Percentiles rank a stretch among this genome's conserved stretches.
These are phyloP conservation scores for Teratosphaeriaceae sp. DNA, from an alignment of 2,329 filamentous ascomycete species.

Conservation along the genomic window DNA sequence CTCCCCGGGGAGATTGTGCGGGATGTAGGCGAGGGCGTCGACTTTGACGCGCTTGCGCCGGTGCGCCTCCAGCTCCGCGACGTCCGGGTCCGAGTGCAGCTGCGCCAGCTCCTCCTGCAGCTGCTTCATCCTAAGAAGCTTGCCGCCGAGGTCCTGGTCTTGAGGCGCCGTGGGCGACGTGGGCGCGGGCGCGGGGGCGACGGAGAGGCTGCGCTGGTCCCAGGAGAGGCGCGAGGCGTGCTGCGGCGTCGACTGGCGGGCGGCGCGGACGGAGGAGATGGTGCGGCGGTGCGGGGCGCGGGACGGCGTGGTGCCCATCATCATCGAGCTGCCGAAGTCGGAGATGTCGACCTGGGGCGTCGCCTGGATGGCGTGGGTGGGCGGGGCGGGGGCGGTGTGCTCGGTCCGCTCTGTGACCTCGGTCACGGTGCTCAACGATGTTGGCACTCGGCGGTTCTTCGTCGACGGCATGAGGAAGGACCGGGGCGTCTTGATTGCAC, in stretches of 20 bases:
- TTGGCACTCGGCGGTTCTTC: conserved; percentile 7
- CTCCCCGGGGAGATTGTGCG: conserved; percentile 26
- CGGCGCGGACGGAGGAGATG: conserved; percentile 5
- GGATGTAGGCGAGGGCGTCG: conserved; percentile 23
- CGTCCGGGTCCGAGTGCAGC: conserved; percentile 20
- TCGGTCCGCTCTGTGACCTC: conserved; percentile 18
- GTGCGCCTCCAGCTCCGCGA: conserved; percentile 18
- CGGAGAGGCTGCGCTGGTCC: conserved; percentile 9
- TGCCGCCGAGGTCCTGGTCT: too few relatives aligned
- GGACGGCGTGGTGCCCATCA: background rate
- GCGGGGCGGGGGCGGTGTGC: conserved; percentile 11
- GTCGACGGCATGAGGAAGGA: conserved; percentile 8
- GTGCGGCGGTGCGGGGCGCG: conserved; percentile 3
- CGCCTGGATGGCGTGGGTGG: too few relatives aligned
- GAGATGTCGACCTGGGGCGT: background rate
- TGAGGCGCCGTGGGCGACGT: too few relatives aligned
- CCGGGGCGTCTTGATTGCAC: conserved; percentile 10
- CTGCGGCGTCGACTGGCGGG: background rate
- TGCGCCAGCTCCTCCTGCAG: conserved; percentile 16
- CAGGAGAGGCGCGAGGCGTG: conserved; percentile 2
- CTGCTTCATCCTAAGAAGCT: too few relatives aligned
- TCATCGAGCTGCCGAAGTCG: background rate
- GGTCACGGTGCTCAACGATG: conserved; percentile 17
- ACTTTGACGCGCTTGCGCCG: conserved; percentile 27
- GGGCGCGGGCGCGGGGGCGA: conserved; percentile 14